Evolutionary conservation across 2,329 filamentous ascomycete genomes (phyloP), one percentile per base, ranked within the genome.

Genomic region (Claviceps maximensis): DNA sequence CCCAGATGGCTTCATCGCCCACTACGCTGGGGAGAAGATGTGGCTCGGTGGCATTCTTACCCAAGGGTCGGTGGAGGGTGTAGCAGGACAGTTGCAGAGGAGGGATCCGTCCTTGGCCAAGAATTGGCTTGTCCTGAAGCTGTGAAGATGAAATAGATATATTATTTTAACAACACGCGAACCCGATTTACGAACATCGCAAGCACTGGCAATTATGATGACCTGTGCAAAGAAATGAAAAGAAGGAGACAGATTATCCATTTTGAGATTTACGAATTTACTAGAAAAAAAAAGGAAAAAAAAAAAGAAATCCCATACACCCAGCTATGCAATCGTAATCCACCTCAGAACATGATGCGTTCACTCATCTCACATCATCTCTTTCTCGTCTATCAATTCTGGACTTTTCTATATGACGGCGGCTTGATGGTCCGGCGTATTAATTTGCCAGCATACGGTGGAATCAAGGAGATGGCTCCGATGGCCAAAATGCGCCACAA

Each of bases 401-500:
- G 84, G 48, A 98, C 90, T 74, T 98, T 98, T 63, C 93, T 79
- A 72, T 96, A 97, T 64, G 87, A 95, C 21, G 90, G 90, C 57
- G 93, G 93, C 70, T 86, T 90, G 75, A 95, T 84, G 56, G 83
- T 89, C 63, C 89, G 78, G 62, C 86, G 78, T 58, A 96, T 86
- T 56, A 94, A 68, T 73, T 97, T 97, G 21, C 80, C 89, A 50
- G 82, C 84, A 71, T 91, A 96, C 2, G 91, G 87, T 19, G 93
- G 93, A 48, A 95, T 78, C 53, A 97, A 70, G 44, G 87, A 87
- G 46, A 95, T 82, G 8, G 86, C 84, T 42, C 78, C 79, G 52
- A 97, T 89, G 38, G 87, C 89, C 7, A 78, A 72, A 36, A 95
- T 86, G 52, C 89, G 83, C 93, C 93, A 98, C 57, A 89, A 73